phyloP scores from a whole-genome alignment of 129 eudicot genomes.

The Flaveria linearis region DNA sequence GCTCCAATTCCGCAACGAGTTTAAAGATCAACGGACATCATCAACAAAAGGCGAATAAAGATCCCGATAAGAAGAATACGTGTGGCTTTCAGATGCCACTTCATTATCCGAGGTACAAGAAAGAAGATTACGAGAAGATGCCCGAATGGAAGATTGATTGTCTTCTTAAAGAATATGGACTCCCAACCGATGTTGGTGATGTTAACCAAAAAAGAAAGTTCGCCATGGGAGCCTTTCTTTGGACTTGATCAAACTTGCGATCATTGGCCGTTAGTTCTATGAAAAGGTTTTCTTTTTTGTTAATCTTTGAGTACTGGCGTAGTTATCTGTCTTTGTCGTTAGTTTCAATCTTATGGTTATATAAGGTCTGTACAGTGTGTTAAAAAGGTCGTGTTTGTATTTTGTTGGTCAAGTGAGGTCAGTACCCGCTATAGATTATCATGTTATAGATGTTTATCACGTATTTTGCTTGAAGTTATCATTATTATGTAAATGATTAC shows the following conservation, averaged over 20 bases:
- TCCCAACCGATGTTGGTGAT: constrained; percentile 44
- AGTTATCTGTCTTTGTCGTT: neutral
- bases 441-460: neutral
- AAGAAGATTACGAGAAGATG: constrained; percentile 56
- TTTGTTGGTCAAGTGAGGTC: neutral
- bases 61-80: neutral
- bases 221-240: constrained; percentile 68
- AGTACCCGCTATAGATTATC: neutral
- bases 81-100: constrained; percentile 60
- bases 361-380: neutral
- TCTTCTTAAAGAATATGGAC: constrained; percentile 57
- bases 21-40: constrained; percentile 12
- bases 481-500: neutral
- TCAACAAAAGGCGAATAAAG: constrained; percentile 14
- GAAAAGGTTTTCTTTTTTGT: neutral
- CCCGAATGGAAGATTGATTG: constrained; percentile 60
- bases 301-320: neutral
- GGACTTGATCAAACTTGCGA: constrained; percentile 31
- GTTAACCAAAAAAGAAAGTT: constrained; percentile 55
- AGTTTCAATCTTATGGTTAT: neutral
- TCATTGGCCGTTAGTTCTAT: neutral
- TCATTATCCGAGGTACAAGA: constrained; percentile 57
- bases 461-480: neutral
- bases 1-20: constrained; percentile 10
- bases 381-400: neutral